These are phyloP conservation scores for Lasiosphaeris hirsuta DNA, from an alignment of 495 filamentous ascomycete genomes.

Conservation along the genomic window DNA sequence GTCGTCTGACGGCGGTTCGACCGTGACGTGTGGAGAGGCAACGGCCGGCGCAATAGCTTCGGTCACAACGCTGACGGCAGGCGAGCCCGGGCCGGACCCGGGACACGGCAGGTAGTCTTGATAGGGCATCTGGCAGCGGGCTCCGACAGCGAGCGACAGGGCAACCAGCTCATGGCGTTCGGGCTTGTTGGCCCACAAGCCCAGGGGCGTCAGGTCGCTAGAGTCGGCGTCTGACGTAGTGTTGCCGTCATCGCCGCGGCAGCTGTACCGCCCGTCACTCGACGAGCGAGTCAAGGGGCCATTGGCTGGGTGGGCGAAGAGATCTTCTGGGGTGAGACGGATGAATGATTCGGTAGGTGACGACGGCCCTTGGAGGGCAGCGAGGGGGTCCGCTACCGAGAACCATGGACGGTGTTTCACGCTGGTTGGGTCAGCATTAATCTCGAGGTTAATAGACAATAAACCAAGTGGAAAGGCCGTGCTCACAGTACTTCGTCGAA, in stretches of 20 bases:
- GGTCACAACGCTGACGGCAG: slow-evolving; percentile 13
- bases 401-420: neutral
- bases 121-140: neutral
- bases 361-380: neutral
- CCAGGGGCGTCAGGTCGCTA: neutral
- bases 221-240: neutral
- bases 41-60: neutral
- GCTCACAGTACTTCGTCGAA: slow-evolving; percentile 7
- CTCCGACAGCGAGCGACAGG: slow-evolving; percentile 1
- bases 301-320: neutral
- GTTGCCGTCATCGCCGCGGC: neutral
- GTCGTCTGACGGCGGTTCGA: too few species aligned
- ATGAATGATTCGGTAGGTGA: neutral
- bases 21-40: neutral
- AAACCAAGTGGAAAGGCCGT: neutral
- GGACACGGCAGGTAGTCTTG: slow-evolving; percentile 15
- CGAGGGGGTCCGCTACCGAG: neutral
- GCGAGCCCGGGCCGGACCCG: slow-evolving; percentile 13
- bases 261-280: neutral
- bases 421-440: neutral
- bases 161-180: slow-evolving; percentile 18
- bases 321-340: neutral
- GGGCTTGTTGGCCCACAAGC: neutral
- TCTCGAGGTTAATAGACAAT: too few species aligned
- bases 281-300: neutral